phyloP scores from a whole-genome alignment of 139 green algal genomes.

The Bryopsis sp. region DNA sequence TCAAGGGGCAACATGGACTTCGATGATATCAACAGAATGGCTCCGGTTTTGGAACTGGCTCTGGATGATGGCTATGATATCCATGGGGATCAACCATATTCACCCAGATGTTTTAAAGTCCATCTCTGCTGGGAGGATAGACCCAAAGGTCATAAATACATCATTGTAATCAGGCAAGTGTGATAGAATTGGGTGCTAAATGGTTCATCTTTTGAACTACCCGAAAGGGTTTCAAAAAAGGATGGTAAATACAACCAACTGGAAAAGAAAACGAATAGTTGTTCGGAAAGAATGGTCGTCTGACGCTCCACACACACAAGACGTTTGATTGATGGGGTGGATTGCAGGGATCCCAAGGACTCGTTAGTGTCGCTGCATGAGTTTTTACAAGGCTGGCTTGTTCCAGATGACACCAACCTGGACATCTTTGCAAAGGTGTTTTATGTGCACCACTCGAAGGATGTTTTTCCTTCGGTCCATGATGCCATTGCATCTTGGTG shows the following conservation, averaged over 20 bases:
- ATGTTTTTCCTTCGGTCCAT: too few relatives aligned
- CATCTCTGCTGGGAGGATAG: background rate
- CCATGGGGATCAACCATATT: background rate
- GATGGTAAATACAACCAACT: too few relatives aligned
- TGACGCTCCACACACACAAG: too few relatives aligned
- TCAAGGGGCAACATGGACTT: slow-evolving; percentile 7
- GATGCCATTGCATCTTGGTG: background rate
- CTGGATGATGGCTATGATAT: background rate
- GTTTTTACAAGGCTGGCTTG: slow-evolving; percentile 1
- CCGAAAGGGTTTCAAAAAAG: too few relatives aligned
- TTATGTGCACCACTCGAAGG: too few relatives aligned
- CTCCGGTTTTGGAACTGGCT: background rate
- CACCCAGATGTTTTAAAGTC: background rate
- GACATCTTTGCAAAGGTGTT: too few relatives aligned
- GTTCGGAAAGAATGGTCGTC: too few relatives aligned
- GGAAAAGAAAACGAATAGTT: too few relatives aligned
- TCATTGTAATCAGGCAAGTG: background rate
- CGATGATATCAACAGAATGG: background rate
- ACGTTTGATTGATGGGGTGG: background rate
- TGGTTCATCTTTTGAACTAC: too few relatives aligned
- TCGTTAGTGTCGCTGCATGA: background rate
- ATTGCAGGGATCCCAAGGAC: background rate
- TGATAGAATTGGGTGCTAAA: too few relatives aligned
- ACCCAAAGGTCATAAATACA: slow-evolving; percentile 8
- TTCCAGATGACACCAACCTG: too few relatives aligned